Evolutionary conservation across 2,329 filamentous ascomycete species (phyloP), one percentile per base, ranked within the genome.

Genomic region (Trichoderma cornu-damae): DNA sequence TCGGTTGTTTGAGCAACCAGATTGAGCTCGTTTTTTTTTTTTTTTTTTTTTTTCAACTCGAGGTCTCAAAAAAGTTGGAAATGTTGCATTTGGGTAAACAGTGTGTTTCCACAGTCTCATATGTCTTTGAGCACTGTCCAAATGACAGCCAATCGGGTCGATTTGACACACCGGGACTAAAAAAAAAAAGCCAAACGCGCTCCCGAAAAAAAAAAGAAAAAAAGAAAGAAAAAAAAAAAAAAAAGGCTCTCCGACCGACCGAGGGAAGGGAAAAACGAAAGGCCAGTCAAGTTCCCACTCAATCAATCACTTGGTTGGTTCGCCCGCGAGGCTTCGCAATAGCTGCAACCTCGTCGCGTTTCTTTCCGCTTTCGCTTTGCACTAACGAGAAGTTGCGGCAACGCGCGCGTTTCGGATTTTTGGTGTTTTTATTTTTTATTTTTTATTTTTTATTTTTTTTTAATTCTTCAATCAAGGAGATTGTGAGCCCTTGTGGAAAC

Each of bases 231-330:
- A n/a, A n/a, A n/a, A n/a, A n/a, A n/a, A n/a, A n/a, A n/a, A n/a
- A 55, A 56, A 48, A 49, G 24, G 28, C 18, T 34, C n/a, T n/a
- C n/a, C n/a, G n/a, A n/a, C n/a, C n/a, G n/a, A 44, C 24, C 24
- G 35, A 57, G 52, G 47, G 54, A 47, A 51, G 52, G 30, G 20
- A 32, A 38, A 37, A 48, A 55, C 20, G 42, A 35, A 12, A 44
- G 37, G 54, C 32, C 49, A 37, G 35, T 5, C 47, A 35, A n/a
- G n/a, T n/a, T n/a, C n/a, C n/a, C n/a, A n/a, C n/a, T n/a, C n/a
- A n/a, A n/a, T n/a, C n/a, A n/a, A n/a, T n/a, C n/a, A n/a, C n/a
- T 18, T 34, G 48, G 53, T 42, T 48, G 26, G 53, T 49, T 55
- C 44, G 44, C 12, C 35, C 34, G 44, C 40, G 53, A 42, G 40